These are phyloP conservation scores for Agroathelia rolfsii DNA, from an alignment of 1,284 basidiomycete species.

Conservation along the genomic window DNA sequence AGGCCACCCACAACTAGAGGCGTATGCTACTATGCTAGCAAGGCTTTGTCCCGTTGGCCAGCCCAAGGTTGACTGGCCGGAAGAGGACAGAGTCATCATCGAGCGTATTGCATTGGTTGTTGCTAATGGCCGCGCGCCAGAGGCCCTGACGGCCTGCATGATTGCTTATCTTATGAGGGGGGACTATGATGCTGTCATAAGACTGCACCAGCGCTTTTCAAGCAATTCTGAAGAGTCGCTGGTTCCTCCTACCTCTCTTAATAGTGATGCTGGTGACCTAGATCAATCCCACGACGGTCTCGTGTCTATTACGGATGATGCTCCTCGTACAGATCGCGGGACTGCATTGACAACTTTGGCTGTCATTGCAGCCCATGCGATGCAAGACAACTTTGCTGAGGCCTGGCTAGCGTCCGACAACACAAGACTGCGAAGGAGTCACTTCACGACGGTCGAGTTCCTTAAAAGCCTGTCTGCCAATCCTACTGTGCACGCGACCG, in stretches of 20 bases:
- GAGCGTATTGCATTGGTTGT: constrained; percentile 41
- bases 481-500: constrained; percentile 25
- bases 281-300: too few species aligned
- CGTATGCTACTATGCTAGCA: constrained; percentile 28
- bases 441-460: constrained; percentile 25
- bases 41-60: constrained; percentile 17
- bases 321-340: too few species aligned
- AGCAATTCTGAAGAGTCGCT: constrained; percentile 1
- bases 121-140: constrained; percentile 28
- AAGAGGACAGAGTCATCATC: constrained; percentile 21
- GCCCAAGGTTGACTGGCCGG: constrained; percentile 15
- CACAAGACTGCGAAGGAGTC: constrained; percentile 27
- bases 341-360: too few species aligned
- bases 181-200: constrained; percentile 32
- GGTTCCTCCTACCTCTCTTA: too few species aligned
- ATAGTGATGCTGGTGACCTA: too few species aligned
- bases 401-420: constrained; percentile 36
- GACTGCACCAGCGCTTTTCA: constrained; percentile 36
- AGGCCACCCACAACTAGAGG: constrained; percentile 28
- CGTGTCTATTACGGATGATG: too few species aligned
- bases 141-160: constrained; percentile 43
- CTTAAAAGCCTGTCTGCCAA: constrained; percentile 25
- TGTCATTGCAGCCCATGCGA: constrained; percentile 48
- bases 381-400: constrained; percentile 39
- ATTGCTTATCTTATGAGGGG: constrained; percentile 29